These are phyloP conservation scores for Fusarium circinatum DNA, from an alignment of 2,329 filamentous ascomycete genomes.

Conservation along the genomic window DNA sequence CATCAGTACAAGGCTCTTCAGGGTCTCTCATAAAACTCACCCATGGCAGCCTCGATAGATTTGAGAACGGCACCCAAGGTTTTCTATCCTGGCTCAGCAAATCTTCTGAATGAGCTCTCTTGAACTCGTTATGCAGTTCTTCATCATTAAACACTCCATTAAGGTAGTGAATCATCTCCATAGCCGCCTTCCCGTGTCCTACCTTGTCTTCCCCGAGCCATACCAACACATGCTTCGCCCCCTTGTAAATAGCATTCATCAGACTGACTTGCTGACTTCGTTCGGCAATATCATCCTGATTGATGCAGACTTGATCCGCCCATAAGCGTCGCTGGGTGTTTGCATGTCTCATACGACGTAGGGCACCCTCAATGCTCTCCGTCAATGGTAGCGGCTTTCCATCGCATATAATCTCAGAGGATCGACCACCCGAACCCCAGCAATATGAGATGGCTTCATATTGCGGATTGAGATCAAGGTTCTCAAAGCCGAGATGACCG, in stretches of 20 bases:
- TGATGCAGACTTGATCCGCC: slow-evolving; percentile 56
- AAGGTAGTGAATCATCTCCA: slow-evolving; percentile 43
- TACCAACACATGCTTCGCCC: slow-evolving; percentile 47
- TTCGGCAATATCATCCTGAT: slow-evolving; percentile 51
- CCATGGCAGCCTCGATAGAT: slow-evolving; percentile 48
- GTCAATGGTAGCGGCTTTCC: slow-evolving; percentile 44
- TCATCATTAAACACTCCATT: slow-evolving; percentile 46
- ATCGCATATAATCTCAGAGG: slow-evolving; percentile 38
- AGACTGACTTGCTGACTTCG: slow-evolving; percentile 51
- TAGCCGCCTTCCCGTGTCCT: slow-evolving; percentile 44
- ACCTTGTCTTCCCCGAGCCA: slow-evolving; percentile 50
- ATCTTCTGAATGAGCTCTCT: slow-evolving; percentile 45
- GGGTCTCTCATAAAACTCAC: slow-evolving; percentile 35
- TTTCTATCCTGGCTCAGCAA: slow-evolving; percentile 42
- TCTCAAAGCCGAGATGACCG: slow-evolving; percentile 41
- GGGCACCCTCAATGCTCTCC: slow-evolving; percentile 46
- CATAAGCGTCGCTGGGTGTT: slow-evolving; percentile 47
- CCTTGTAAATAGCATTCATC: slow-evolving; percentile 52
- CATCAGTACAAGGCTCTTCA: background rate
- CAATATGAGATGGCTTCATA: slow-evolving; percentile 53
- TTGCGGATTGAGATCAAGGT: slow-evolving; percentile 33
- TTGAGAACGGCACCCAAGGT: slow-evolving; percentile 48
- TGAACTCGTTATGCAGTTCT: slow-evolving; percentile 43
- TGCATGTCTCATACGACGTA: slow-evolving; percentile 44
- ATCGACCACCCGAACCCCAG: slow-evolving; percentile 46